Base-by-base conservation (phyloP, 148 eudicot species). In the Diospyros lotus region DNA sequence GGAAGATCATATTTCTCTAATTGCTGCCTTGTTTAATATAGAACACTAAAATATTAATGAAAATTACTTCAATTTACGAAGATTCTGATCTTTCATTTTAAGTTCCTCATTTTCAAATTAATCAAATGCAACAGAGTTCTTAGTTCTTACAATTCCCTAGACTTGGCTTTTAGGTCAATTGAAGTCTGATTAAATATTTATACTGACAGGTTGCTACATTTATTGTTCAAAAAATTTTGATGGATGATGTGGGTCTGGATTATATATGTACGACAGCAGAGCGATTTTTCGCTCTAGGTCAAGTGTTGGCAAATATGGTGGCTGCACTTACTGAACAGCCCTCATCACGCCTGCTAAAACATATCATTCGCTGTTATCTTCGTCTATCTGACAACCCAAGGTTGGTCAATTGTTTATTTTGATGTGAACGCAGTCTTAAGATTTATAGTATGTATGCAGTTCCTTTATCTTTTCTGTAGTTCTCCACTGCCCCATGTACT, bases 231-330 rank as follows among this genome's bases (percentile, higher is more conserved):
- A 93, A 91, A 78, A 91, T 93, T 76, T 84, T 93, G 79, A 80
- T 89, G 70, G 98, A 93, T 82, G 97, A 93, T 83, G 92, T 93
- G 75, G 98, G 98, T 65, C 81, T 93, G 85, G 98, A 93, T 63
- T 93, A 93, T 76, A 91, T 93, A 80, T 93, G 98, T 78, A 91
- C 97, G n/a, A 93, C 98, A 46, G 94, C 97, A 3, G 98, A 91
- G 84, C 90, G 98, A 8, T 91, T 93, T 82, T 93, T 88, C 73
- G 98, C 98, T 45, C 91, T 93, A 54, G 94, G 94, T 58, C 82
- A 90, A 75, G 98, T 94, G 66, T 77, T 94, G 76, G 92, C 81
- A 10, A 91, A 89, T 76, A 94, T 94, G 98, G 95, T 94, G 75
- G 86, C 81, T 54, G 86, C 95, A 58, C 86, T 91, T 81, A 87